phyloP scores from a whole-genome alignment of 2,329 filamentous ascomycete genomes.

The Aspergillus fructus region DNA sequence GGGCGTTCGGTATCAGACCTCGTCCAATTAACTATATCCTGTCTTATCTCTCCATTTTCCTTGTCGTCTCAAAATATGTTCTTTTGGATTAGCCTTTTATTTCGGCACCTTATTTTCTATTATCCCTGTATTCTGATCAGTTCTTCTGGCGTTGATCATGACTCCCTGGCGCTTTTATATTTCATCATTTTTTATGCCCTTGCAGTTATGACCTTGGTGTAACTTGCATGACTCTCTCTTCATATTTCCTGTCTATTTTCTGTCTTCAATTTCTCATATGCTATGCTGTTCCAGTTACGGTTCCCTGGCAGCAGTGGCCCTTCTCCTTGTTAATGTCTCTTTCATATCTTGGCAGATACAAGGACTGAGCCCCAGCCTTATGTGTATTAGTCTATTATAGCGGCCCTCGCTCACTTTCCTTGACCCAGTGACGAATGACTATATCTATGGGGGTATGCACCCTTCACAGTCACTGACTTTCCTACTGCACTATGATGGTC shows the following conservation, averaged over 20 bases:
- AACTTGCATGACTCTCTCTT: conserved; percentile 25
- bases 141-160: conserved; percentile 11
- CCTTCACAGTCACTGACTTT: conserved; percentile 3
- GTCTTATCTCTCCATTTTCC: conserved; percentile 10
- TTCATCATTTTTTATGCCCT: conserved; percentile 13
- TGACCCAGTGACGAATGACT: conserved; percentile 24
- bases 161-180: conserved; percentile 18
- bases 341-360: conserved; percentile 22
- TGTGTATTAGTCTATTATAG: conserved; percentile 30
- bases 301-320: conserved; percentile 23
- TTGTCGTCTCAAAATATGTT: conserved; percentile 18
- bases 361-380: conserved; percentile 21
- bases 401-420: conserved; percentile 12
- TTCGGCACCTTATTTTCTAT: conserved; percentile 5
- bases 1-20: not conserved
- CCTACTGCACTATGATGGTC: not conserved
- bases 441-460: conserved; percentile 12
- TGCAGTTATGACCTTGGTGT: conserved; percentile 30
- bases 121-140: conserved; percentile 8
- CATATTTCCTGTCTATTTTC: conserved; percentile 12
- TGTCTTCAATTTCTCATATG: conserved; percentile 14
- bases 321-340: conserved; percentile 23
- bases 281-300: conserved; percentile 28
- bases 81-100: conserved; percentile 8
- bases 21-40: not conserved